Percentiles rank a stretch among this genome's conserved stretches.
These are phyloP conservation scores for Astrephomene gubernaculifera DNA, from an alignment of 139 green algal genomes.

Conservation along the genomic window DNA sequence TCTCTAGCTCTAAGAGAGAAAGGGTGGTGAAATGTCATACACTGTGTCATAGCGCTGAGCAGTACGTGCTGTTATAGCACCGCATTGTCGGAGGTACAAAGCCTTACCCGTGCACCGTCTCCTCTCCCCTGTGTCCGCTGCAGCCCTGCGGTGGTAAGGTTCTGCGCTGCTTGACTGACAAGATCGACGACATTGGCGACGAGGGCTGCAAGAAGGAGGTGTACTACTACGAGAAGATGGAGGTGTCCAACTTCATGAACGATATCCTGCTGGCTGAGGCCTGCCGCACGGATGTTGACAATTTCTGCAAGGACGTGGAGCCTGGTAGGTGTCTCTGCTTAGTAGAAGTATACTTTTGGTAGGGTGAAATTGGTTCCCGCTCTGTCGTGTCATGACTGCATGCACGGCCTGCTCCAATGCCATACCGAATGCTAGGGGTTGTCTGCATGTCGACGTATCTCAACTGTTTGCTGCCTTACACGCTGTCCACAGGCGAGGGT, in stretches of 20 bases:
- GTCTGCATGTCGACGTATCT: too few species aligned
- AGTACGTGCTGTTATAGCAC: too few species aligned
- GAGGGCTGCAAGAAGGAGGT: conserved; percentile 85
- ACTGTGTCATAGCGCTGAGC: too few species aligned
- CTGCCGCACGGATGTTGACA: conserved; percentile 79
- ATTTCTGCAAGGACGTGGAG: conserved; percentile 75
- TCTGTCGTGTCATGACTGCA: too few species aligned
- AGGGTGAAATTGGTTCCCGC: too few species aligned
- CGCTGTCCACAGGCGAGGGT: conserved; percentile 61
- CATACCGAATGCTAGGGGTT: background rate
- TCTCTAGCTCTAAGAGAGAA: too few species aligned
- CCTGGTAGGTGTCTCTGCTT: too few species aligned
- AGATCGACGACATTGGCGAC: conserved; percentile 72
- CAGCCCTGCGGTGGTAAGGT: conserved; percentile 84
- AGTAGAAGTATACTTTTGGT: too few species aligned
- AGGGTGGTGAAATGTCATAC: too few species aligned
- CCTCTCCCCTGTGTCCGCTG: background rate
- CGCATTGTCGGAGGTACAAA: too few species aligned
- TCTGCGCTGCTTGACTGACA: conserved; percentile 86
- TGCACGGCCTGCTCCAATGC: background rate
- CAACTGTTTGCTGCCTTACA: background rate
- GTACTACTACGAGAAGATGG: conserved; percentile 86
- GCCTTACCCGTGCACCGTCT: too few species aligned
- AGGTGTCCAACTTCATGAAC: conserved; percentile 76
- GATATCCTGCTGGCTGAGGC: conserved; percentile 78